Evolutionary conservation across 1,139 yeast genomes (phyloP), one percentile per base, ranked within the genome.

Genomic region (Scheffersomyces insectosa): DNA sequence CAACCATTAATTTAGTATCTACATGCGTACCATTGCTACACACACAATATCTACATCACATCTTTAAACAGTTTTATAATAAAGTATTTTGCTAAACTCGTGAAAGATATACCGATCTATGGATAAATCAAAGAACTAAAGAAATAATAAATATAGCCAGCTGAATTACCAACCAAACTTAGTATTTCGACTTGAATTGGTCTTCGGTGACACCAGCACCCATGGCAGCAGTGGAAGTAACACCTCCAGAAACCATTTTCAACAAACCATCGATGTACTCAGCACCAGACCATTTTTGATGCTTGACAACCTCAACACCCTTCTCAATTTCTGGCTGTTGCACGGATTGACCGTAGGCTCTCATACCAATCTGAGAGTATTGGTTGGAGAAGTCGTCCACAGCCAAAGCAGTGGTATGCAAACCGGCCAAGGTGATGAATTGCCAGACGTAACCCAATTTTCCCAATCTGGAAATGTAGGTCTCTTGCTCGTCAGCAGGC

Each of bases 221-320:
- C 98, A 91, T 91, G 45, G 98, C 98, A 54, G 97, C 96, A 42
- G 98, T 93, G 23, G 96, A 86, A 42, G 93, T 78, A 47, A 91
- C 88, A 72, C 99, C 99, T 60, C 98, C 98, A 47, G 95, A 85
- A 38, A 90, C 95, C 75, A 90, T 78, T 69, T 85, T 89, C 68
- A 91, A 83, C 60, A 91, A 77, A 49, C 89, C 86, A 68, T 91
- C 99, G 64, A 93, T 86, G 75, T 90, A 93, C 69, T 88, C 96
- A 34, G 99, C 99, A 65, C 99, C 99, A 39, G 97, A 89, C 99
- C 99, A 91, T 71, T 91, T 89, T 73, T 91, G 99, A 72, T 91
- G 99, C 78, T 90, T 91, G 52, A 91, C 95, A 48, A 91, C 96
- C 69, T 91, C 99, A 53, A 90, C 97, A 54, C 90, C 95, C 51